Evolutionary conservation across 208 protist genomes (phyloP), one percentile per base, ranked within the genome.

Genomic region (Dictyostelium gargantuum): DNA sequence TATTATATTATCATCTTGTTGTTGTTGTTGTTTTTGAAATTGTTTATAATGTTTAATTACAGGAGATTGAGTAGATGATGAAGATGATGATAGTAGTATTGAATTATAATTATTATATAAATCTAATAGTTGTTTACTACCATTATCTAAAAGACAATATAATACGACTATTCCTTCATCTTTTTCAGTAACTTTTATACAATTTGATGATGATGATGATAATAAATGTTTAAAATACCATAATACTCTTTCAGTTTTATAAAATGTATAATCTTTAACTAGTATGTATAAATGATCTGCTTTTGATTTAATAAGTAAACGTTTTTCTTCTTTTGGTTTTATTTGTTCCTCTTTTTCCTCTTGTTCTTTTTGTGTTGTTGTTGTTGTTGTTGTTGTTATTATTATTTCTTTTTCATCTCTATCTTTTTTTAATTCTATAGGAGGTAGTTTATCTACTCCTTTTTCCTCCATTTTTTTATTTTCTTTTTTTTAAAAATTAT

Each of bases 211-310:
- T 26, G 40, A 50, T 10, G 48, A 63, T 35, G 82, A 89, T 50
- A 89, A 52, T 66, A 89, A 66, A 66, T 89, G 82, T 68, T 89
- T 89, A 40, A 89, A 89, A 40, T 89, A 89, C 82, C 82, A 89
- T 77, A 89, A 26, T 21, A 74, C 82, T 79, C 82, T 56, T 5
- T 89, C 82, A 11, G 82, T 50, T 26, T 32, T 89, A 40, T 76
- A 68, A 15, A 89, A 89, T 48, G 82, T 89, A 77, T 89, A 89
- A n/a, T 89, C 82, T 68, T 77, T 89, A 15, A 89, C 23, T n/a
- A 66, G 68, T n/a, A 89, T 23, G 21, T 66, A 77, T 10, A 89
- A 32, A 50, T 89, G 73, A 9, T 89, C 82, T 29, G 82, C 82
- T 48, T 89, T 63, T 44, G 68, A 46, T n/a, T 46, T 74, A 6